These are phyloP conservation scores for Eragrostis curvula DNA, from an alignment of 176 grass and related monocot genomes.

Conservation along the genomic window DNA sequence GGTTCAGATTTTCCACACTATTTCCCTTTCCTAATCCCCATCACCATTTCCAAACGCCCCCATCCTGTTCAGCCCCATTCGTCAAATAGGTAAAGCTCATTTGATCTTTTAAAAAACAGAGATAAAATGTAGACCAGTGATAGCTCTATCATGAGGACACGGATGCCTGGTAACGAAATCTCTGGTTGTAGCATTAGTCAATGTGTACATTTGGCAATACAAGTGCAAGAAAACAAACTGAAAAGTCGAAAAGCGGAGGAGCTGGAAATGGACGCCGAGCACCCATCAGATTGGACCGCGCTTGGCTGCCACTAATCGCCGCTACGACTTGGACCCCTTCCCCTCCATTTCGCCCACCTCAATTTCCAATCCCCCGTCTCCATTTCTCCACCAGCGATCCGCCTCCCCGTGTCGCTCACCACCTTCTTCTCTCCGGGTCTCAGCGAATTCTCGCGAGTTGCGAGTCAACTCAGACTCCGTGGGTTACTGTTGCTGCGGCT, in stretches of 20 bases:
- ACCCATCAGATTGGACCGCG: constrained; percentile 32
- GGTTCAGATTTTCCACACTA: no score
- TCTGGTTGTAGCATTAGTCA: background rate
- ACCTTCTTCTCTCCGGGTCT: background rate
- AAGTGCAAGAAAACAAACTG: background rate
- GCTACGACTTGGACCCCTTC: constrained; percentile 25
- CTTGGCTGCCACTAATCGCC: background rate
- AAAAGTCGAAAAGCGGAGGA: background rate
- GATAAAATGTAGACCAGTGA: background rate
- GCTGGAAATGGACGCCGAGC: background rate
- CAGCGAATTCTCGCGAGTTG: background rate
- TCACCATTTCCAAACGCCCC: no score
- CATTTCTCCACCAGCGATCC: constrained; percentile 13
- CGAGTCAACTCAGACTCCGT: background rate
- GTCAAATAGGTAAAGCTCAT: no score
- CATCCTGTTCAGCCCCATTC: no score
- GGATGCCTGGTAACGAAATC: background rate
- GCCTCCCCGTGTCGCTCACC: background rate
- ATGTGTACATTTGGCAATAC: constrained; percentile 18
- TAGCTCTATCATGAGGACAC: background rate
- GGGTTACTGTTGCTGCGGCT: background rate
- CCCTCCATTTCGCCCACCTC: background rate
- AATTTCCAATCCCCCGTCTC: background rate
- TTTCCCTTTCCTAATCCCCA: no score
- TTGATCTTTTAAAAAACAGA: no score